A percentile compares a stretch with the other conserved stretches of the same genome.
Evolutionary conservation across 257 asterid genomes (phyloP).

Genomic region (Verbascum thapsus): DNA sequence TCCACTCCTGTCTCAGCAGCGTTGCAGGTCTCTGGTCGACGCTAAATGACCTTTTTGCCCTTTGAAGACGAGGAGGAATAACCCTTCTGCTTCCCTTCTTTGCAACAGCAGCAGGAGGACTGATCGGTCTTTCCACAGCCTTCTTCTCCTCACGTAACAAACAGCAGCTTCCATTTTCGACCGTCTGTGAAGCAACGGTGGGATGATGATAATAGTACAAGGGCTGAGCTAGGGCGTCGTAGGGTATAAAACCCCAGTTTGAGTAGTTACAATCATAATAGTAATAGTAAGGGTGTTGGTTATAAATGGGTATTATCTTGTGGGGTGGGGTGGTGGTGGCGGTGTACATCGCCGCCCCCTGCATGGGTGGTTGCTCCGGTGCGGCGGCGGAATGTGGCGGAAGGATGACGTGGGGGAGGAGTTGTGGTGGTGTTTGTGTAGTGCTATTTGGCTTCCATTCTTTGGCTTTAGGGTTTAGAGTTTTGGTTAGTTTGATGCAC

Average conservation of each 20-base stretch:
- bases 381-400: not conserved
- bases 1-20: not conserved
- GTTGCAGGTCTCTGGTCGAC: not conserved
- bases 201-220: too few relatives aligned
- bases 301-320: too few relatives aligned
- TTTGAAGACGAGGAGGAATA: conserved; percentile 25
- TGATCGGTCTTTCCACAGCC: not conserved
- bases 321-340: not conserved
- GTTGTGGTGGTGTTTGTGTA: not conserved
- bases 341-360: not conserved
- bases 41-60: not conserved
- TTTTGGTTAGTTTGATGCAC: conserved; percentile 17
- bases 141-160: too few relatives aligned
- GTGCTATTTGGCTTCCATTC: conserved; percentile 27
- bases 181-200: too few relatives aligned
- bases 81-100: too few relatives aligned
- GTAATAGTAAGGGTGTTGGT: not conserved
- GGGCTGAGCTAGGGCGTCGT: too few relatives aligned
- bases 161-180: too few relatives aligned
- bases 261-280: too few relatives aligned
- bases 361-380: too few relatives aligned
- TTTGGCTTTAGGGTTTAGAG: conserved; percentile 31
- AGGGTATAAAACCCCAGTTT: too few relatives aligned
- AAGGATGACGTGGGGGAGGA: not conserved
- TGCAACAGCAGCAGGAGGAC: not conserved